Base-by-base conservation (phyloP, 495 filamentous ascomycete genomes). In the Barbatosphaeria neglecta region DNA sequence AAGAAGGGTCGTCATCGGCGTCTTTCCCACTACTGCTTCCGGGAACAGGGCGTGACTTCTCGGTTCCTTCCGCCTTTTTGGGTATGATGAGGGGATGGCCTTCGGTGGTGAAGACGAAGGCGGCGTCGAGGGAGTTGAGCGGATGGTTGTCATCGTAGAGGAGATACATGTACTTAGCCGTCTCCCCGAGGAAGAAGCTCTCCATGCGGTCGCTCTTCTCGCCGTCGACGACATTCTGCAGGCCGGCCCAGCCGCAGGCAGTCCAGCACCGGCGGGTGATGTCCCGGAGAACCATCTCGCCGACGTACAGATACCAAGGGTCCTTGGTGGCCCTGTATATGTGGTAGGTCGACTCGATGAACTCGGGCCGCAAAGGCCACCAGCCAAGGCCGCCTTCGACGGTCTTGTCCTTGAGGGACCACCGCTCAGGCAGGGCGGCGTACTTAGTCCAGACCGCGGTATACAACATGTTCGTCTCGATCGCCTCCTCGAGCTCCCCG, bases 111-210 rank as follows among this genome's bases (percentile, higher is more conserved):
- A 98, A 97, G 6, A 98, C 90, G 67, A 86, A 89, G 2, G 89
- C 76, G 4, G 81, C 82, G 63, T 96, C 90, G 16, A 90, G 62
- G 6, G 75, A 77, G 67, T 97, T 96, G 22, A 97, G 60, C 1
- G 92, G 92, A 65, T 97, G 92, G 15, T 80, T 73, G 27, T 77
- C 73, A 43, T 92, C 84, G 62, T 90, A 97, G 1, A 97, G 76
- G 33, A 98, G 68, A 50, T 88, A 94, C 44, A 98, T 68, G 62
- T 98, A 98, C 63, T 96, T 95, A 45, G 86, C 81, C 0, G 92
- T 98, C 64, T 98, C 92, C 3, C 93, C 89, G 1, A 97, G 72
- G 61, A 95, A 97, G 70, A 98, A 98, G 63, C 92, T 97, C 67
- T 98, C 92, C 92, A 98, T 98, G 16, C 92, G 83, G 58, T 98